Evolutionary conservation across 768 basidiomycete genomes (phyloP).

Genomic region (Tylopilus intermedius): DNA sequence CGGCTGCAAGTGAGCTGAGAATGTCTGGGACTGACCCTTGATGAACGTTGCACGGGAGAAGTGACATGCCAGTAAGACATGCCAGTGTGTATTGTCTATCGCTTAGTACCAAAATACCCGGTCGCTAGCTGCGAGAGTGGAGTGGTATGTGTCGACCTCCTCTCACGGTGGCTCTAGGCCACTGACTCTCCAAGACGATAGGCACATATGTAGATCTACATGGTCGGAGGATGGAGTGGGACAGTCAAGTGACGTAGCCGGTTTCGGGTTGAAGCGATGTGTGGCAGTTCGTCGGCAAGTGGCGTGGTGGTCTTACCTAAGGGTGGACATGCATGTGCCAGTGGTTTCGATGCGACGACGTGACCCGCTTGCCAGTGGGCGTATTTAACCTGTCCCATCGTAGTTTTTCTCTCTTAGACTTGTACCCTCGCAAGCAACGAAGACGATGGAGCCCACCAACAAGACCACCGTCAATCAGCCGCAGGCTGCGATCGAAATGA

Average conservation of each 20-base stretch:
- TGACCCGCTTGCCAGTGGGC: too few relatives aligned
- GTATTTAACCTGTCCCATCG: neutral
- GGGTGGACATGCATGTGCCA: too few relatives aligned
- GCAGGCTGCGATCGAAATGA: slow-evolving; percentile 57
- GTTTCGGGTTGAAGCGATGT: too few relatives aligned
- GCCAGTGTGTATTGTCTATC: neutral
- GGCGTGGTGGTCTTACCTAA: too few relatives aligned
- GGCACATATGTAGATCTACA: too few relatives aligned
- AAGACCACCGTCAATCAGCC: slow-evolving; percentile 49
- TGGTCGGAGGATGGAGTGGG: neutral
- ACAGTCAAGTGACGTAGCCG: neutral
- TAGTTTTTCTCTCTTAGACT: neutral
- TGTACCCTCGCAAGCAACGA: slow-evolving; percentile 22
- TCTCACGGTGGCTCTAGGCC: neutral
- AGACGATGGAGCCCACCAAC: slow-evolving; percentile 29
- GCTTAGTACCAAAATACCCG: neutral
- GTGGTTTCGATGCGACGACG: too few relatives aligned
- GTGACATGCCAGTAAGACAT: neutral
- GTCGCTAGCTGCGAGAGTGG: neutral
- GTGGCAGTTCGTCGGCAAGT: too few relatives aligned
- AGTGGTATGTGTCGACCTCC: neutral
- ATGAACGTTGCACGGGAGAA: neutral
- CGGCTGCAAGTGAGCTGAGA: neutral
- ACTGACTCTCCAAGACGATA: too few relatives aligned
- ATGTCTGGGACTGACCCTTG: neutral